phyloP scores from a whole-genome alignment of 2,329 filamentous ascomycete species.

The Allantophomopsis lycopodina region DNA sequence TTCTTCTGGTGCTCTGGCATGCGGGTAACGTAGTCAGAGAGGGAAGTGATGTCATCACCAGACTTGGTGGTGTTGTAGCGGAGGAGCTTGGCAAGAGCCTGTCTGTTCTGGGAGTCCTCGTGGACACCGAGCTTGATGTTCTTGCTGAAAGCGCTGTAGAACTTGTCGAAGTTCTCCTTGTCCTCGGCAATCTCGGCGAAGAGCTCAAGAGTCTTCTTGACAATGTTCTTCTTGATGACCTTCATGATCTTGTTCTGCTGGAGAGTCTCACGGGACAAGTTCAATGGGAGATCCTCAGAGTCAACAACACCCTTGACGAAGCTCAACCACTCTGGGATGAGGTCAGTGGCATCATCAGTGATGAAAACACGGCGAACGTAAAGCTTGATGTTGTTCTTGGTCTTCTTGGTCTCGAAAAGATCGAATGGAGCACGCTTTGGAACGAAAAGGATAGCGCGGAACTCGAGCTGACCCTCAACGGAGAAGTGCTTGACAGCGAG shows the following conservation, averaged over 20 bases:
- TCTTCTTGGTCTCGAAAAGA: slow-evolving; percentile 99
- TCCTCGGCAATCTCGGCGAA: slow-evolving; percentile 99
- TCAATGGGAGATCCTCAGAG: slow-evolving; percentile 98
- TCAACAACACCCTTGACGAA: slow-evolving; percentile 99
- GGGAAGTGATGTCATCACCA: slow-evolving; percentile 87
- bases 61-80: slow-evolving; percentile 99
- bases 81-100: slow-evolving; percentile 87
- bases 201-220: slow-evolving; percentile 99
- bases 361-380: slow-evolving; percentile 99
- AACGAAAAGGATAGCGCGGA: slow-evolving; percentile 98
- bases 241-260: slow-evolving; percentile 99
- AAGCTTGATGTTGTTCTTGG: slow-evolving; percentile 99
- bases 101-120: slow-evolving; percentile 97
- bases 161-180: slow-evolving; percentile 99
- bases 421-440: slow-evolving; percentile 99
- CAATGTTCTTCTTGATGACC: slow-evolving; percentile 99
- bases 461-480: slow-evolving; percentile 99
- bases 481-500: slow-evolving; percentile 99
- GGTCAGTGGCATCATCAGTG: slow-evolving; percentile 96
- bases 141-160: slow-evolving; percentile 99
- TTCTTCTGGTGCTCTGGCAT: slow-evolving; percentile 99
- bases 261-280: slow-evolving; percentile 98
- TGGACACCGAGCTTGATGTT: slow-evolving; percentile 99
- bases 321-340: slow-evolving; percentile 98
- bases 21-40: slow-evolving; percentile 94